Evolutionary conservation across 352 stramenopile genomes (phyloP), one percentile per base, ranked within the genome.

Genomic region (Blastocystis sp.): DNA sequence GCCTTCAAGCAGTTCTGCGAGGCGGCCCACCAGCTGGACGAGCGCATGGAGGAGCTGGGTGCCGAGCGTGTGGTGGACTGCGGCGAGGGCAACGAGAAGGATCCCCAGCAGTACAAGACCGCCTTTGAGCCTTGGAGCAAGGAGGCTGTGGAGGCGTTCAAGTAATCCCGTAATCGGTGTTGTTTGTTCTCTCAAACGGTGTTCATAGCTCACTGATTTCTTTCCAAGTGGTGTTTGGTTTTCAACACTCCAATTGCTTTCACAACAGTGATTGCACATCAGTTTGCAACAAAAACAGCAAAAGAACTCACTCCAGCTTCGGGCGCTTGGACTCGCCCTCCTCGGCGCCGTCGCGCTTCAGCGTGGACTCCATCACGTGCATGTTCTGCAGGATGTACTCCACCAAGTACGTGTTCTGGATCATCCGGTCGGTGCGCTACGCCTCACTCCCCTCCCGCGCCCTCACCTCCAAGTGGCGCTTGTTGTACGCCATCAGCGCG

Each of bases 371-470:
- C 10, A 89, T 38, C 34, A 88, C 41, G 28, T 41, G 59, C 70
- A 89, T 89, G 66, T 88, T 88, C 62, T 74, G 61, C 34, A 90
- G 90, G 38, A 77, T 60, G 78, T 92, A 98, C 89, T 98, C 96
- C 52, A 99, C 92, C 23, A 99, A 90, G 89, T 97, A 99, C 10
- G 95, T 96, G 89, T 96, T 97, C 90, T 97, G 94, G 60, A 98
- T 92, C 86, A 99, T 94, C 66, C 94, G 91, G 89, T 99, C 95
- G 23, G 98, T 92, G 67, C 96, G 93, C 90, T 98, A 77, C 41
- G 3, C n/a, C 7, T 84, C 14, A 70, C 38, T 0, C 61, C n/a
- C 11, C 40, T 17, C 3, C 34, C 3, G 3, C 38, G 34, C 48
- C 3, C 74, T 21, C n/a, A 88, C 78, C 4, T 88, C 94, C 90